Conservation (phyloP, 2,329 filamentous ascomycete species). For the Salinomyces thailandicus region DNA sequence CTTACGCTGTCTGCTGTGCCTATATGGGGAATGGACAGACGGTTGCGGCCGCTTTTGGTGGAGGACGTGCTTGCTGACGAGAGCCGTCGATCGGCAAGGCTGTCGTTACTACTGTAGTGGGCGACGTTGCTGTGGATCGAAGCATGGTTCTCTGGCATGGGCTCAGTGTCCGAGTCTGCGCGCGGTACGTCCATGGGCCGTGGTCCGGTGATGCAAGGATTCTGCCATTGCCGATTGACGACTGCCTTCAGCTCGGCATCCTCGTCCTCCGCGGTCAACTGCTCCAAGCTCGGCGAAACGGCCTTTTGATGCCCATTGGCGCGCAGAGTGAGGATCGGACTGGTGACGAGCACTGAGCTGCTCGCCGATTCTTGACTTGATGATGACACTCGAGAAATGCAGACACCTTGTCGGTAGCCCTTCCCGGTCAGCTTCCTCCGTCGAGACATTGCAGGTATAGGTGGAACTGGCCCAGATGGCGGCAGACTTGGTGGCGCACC, state of each 20-base stretch:
- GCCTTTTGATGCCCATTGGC: conserved; percentile 9
- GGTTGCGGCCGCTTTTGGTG: conserved; percentile 15
- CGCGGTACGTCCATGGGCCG: conserved; percentile 11
- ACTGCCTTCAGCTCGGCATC: conserved; percentile 26
- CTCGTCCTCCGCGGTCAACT: conserved; percentile 18
- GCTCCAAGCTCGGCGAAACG: conserved; percentile 18
- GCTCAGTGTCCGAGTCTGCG: conserved; percentile 8
- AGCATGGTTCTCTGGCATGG: conserved; percentile 13
- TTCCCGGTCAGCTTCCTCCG: conserved; percentile 3
- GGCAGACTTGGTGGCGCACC: conserved; percentile 28
- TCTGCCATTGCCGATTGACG: conserved; percentile 27
- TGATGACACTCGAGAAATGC: conserved; percentile 29
- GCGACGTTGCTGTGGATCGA: conserved; percentile 20
- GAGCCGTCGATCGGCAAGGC: conserved; percentile 13
- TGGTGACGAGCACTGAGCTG: conserved; percentile 33
- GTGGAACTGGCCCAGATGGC: conserved; percentile 33
- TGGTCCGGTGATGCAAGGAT: conserved; percentile 23
- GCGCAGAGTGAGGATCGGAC: conserved; percentile 23
- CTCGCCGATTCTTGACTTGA: conserved; percentile 32
- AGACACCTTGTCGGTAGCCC: conserved; percentile 11
- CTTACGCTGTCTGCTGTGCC: conserved; percentile 24
- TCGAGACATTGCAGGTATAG: conserved; percentile 28
- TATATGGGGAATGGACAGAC: conserved; percentile 23
- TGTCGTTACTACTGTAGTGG: conserved; percentile 17
- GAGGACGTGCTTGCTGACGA: conserved; percentile 16